Evolutionary conservation across 2,329 filamentous ascomycete genomes (phyloP).

Genomic region (Didymella exigua): DNA sequence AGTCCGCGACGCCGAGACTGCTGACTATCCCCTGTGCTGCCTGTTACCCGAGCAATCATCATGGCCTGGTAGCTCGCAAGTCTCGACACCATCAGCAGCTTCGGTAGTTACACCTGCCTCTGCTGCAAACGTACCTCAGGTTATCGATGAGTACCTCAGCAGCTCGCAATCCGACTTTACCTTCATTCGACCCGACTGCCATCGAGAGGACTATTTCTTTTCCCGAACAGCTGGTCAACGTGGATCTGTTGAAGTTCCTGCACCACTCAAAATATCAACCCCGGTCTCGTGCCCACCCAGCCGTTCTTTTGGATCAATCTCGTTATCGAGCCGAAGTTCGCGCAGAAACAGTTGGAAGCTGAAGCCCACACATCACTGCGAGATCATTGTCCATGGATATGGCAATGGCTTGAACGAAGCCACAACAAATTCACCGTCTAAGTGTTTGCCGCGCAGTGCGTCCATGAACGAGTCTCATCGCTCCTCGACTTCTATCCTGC

Average conservation of each 20-base stretch:
- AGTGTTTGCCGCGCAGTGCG: background rate
- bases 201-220: slow-evolving; percentile 50
- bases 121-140: slow-evolving; percentile 20
- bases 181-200: slow-evolving; percentile 54
- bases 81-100: slow-evolving; percentile 19
- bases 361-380: slow-evolving; percentile 35
- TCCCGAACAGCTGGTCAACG: slow-evolving; percentile 31
- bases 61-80: slow-evolving; percentile 40
- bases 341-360: slow-evolving; percentile 36
- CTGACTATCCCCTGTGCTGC: slow-evolving; percentile 65
- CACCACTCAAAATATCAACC: slow-evolving; percentile 35
- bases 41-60: slow-evolving; percentile 49
- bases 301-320: slow-evolving; percentile 40
- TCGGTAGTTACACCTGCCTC: background rate
- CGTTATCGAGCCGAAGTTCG: slow-evolving; percentile 36
- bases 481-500: slow-evolving; percentile 22
- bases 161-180: slow-evolving; percentile 11
- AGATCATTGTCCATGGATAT: slow-evolving; percentile 49
- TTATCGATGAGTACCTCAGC: slow-evolving; percentile 22
- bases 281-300: slow-evolving; percentile 38
- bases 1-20: slow-evolving; percentile 61
- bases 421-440: slow-evolving; percentile 10
- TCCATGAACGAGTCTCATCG: slow-evolving; percentile 11
- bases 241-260: slow-evolving; percentile 37
- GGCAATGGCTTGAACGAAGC: slow-evolving; percentile 45